Evolutionary conservation across 257 asterid genomes (phyloP).

Genomic region (Plantago major): DNA sequence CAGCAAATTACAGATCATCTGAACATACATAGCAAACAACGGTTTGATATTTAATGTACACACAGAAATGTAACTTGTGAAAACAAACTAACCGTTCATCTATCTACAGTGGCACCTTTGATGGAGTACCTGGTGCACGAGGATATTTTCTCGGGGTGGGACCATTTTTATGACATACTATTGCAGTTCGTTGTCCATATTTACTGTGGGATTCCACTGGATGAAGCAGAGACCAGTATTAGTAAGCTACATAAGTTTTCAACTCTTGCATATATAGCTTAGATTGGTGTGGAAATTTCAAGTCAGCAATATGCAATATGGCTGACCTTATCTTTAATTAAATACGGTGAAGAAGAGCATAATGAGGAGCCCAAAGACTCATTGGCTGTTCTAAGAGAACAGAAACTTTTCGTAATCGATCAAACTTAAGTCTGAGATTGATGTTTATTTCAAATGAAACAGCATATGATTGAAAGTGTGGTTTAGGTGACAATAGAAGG

Average conservation of each 20-base stretch:
- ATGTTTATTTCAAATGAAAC: not conserved
- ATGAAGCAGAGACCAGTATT: conserved; percentile 23
- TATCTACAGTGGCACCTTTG: conserved; percentile 66
- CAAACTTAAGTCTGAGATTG: not conserved
- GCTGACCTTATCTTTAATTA: conserved; percentile 3
- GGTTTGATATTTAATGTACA: conserved; percentile 1
- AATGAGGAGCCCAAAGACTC: conserved; percentile 2
- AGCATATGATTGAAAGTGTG: not conserved
- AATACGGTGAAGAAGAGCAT: conserved; percentile 7
- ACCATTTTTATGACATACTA: conserved; percentile 63
- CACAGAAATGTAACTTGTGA: conserved; percentile 3
- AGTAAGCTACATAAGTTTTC: conserved; percentile 17
- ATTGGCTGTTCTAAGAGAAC: conserved; percentile 7
- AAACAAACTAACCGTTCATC: conserved; percentile 12
- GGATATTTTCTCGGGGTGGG: conserved; percentile 88
- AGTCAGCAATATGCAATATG: not conserved
- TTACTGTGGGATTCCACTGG: conserved; percentile 88
- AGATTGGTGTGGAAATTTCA: conserved; percentile 4
- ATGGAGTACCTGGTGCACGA: conserved; percentile 78
- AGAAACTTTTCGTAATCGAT: not conserved
- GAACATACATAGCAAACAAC: not conserved
- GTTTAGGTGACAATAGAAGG: no score
- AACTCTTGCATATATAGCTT: conserved; percentile 1
- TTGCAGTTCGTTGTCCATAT: conserved; percentile 83
- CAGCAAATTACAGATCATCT: conserved; percentile 7